These are phyloP conservation scores for Piper betle DNA, from an alignment of 164 flowering plant species.

Conservation along the genomic window DNA sequence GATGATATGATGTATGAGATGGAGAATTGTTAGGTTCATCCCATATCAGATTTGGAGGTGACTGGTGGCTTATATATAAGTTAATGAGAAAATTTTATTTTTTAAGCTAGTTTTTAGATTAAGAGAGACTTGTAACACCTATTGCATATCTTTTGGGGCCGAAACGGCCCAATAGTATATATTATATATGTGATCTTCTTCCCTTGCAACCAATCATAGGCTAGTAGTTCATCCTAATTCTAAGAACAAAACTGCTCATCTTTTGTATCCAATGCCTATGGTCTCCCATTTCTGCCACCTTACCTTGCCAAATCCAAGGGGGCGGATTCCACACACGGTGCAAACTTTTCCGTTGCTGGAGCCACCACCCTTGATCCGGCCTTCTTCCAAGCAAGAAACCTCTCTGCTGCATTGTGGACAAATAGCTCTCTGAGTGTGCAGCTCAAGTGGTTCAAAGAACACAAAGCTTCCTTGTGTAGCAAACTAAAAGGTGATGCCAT, in stretches of 20 bases:
- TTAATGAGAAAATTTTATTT: too few species aligned
- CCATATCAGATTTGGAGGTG: too few species aligned
- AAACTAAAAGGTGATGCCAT: not conserved
- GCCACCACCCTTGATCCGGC: not conserved
- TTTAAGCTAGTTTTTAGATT: too few species aligned
- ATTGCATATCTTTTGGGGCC: too few species aligned
- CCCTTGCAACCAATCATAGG: not conserved
- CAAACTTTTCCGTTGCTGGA: not conserved
- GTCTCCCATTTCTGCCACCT: not conserved
- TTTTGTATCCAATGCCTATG: not conserved
- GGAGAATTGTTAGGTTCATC: too few species aligned
- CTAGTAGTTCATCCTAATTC: too few species aligned
- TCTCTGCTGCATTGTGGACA: not conserved
- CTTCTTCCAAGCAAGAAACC: not conserved
- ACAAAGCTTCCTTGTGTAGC: not conserved
- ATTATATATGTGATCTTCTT: too few species aligned
- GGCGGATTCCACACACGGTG: not conserved
- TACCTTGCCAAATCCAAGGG: not conserved
- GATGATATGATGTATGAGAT: too few species aligned
- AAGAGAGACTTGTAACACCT: too few species aligned
- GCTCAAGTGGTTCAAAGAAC: not conserved
- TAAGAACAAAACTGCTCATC: not conserved
- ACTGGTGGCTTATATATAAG: too few species aligned
- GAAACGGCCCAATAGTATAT: too few species aligned
- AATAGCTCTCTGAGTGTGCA: not conserved